Conservation (phyloP, 352 stramenopile genomes). For the Phytopythium cucurbitacearum region DNA sequence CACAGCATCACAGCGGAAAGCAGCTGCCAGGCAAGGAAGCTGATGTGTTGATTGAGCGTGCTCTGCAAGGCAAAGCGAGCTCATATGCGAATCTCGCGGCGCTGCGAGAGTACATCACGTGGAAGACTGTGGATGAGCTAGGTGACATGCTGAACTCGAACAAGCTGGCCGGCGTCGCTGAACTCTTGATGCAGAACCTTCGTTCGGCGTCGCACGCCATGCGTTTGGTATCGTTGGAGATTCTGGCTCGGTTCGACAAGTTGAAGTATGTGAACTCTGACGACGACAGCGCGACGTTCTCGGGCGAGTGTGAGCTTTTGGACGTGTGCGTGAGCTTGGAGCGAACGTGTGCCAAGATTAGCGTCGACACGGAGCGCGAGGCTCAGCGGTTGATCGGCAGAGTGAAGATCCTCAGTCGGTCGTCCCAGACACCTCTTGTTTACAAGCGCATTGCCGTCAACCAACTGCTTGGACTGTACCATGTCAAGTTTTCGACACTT, state of each 20-base stretch:
- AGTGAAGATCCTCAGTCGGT: slow-evolving; percentile 72
- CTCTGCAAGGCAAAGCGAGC: slow-evolving; percentile 31
- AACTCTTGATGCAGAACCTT: slow-evolving; percentile 48
- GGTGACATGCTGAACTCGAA: slow-evolving; percentile 35
- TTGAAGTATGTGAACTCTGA: slow-evolving; percentile 46
- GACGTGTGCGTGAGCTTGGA: slow-evolving; percentile 70
- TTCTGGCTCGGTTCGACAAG: slow-evolving; percentile 51
- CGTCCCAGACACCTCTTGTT: slow-evolving; percentile 59
- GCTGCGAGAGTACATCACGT: slow-evolving; percentile 55
- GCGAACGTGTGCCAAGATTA: slow-evolving; percentile 39
- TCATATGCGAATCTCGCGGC: slow-evolving; percentile 63
- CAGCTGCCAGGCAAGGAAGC: slow-evolving; percentile 9
- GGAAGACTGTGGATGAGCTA: slow-evolving; percentile 45
- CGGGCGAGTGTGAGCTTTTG: slow-evolving; percentile 60
- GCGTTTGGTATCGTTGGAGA: slow-evolving; percentile 62
- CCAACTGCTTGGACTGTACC: slow-evolving; percentile 77
- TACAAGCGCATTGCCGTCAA: slow-evolving; percentile 79
- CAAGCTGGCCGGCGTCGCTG: slow-evolving; percentile 25
- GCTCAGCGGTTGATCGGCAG: slow-evolving; percentile 75
- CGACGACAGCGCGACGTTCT: slow-evolving; percentile 27
- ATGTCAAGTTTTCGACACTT: slow-evolving; percentile 87
- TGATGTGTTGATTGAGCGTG: slow-evolving; percentile 27
- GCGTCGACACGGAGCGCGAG: slow-evolving; percentile 79
- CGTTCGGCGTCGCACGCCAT: slow-evolving; percentile 64
- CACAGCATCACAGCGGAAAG: slow-evolving; percentile 15